Percentiles rank a stretch among this genome's conserved stretches.
Conservation (phyloP, 1,139 yeast species). For the Geotrichum phurueaensis region DNA sequence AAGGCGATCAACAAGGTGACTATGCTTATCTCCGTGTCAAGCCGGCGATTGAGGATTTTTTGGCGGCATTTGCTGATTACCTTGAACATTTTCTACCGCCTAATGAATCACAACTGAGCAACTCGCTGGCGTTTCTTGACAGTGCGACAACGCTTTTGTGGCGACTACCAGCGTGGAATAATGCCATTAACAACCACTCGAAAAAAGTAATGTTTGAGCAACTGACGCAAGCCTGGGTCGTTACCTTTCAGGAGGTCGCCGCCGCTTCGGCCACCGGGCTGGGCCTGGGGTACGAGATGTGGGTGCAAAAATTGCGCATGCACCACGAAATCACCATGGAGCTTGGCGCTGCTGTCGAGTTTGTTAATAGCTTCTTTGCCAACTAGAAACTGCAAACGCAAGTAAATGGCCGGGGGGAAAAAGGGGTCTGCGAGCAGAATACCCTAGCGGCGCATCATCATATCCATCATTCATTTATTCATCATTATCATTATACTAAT, state of each 20-base stretch:
- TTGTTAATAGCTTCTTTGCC: conserved; percentile 25
- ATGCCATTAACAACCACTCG: conserved; percentile 67
- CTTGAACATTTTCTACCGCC: conserved; percentile 78
- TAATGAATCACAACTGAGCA: conserved; percentile 50
- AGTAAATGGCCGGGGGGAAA: no score
- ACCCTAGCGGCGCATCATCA: no score
- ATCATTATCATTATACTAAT: not conserved
- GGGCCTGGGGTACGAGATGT: conserved; percentile 45
- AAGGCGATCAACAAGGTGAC: conserved; percentile 67
- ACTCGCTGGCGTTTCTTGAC: conserved; percentile 63
- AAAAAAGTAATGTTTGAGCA: conserved; percentile 73
- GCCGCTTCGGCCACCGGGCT: conserved; percentile 33
- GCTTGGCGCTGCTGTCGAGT: conserved; percentile 24
- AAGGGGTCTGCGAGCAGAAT: no score
- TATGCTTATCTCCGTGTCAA: conserved; percentile 84
- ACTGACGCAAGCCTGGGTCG: conserved; percentile 68
- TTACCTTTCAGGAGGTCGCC: conserved; percentile 49
- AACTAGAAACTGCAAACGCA: not conserved
- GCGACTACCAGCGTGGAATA: conserved; percentile 65
- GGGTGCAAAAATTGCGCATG: conserved; percentile 50
- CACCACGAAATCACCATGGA: conserved; percentile 55
- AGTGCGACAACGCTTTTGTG: conserved; percentile 59
- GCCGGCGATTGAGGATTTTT: conserved; percentile 65
- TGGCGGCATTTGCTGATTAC: conserved; percentile 73
- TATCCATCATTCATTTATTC: not conserved